Base-by-base conservation (phyloP, 2,329 filamentous ascomycete species). In the Salinomyces thailandicus region DNA sequence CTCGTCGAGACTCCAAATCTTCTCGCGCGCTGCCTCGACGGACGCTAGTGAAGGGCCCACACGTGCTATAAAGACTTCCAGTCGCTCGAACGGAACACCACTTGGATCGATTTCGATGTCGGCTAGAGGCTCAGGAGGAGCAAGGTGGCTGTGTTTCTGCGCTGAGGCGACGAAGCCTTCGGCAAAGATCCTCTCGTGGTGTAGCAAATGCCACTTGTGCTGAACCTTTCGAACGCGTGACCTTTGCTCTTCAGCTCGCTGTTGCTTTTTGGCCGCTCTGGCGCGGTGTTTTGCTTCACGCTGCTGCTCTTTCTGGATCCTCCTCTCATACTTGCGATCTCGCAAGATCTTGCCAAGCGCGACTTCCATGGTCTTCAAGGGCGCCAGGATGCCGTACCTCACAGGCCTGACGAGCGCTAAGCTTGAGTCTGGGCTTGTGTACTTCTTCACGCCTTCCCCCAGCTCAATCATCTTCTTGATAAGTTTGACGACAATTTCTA, bases 81-180 rank as follows among this genome's bases (percentile, higher is more conserved):
- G 29, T 4, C 64, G 60, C 33, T 62, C 56, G 33, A 67, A 64
- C 0, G 36, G 36, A 0, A 52, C 18, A 5, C 64, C 65, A 35
- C 65, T 61, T 0, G 58, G 54, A 33, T 67, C 64, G 16, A 46
- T 40, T 17, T 58, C 53, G 6, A 33, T 31, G 13, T 39, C 30
- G 9, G 22, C 9, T n/a, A 26, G 9, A 5, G 32, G 33, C 8
- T 42, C 32, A 2, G 43, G 44, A 4, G 42, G 36, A 1, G 36
- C 38, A 6, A 56, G 45, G 15, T 53, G 51, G 2, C 40, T 30
- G 19, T 35, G 37, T 31, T 53, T 54, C 18, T 33, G 31, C 8
- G 12, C 2, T 1, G 38, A 12, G 12, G 39, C 29, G 16, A 48
- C 32, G 18, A 39, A 31, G 19, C 33, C 35, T 36, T 48, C 47